Evolutionary conservation across 805 yeast genomes (phyloP).

Genomic region (Sporopachydermia lactativora): DNA sequence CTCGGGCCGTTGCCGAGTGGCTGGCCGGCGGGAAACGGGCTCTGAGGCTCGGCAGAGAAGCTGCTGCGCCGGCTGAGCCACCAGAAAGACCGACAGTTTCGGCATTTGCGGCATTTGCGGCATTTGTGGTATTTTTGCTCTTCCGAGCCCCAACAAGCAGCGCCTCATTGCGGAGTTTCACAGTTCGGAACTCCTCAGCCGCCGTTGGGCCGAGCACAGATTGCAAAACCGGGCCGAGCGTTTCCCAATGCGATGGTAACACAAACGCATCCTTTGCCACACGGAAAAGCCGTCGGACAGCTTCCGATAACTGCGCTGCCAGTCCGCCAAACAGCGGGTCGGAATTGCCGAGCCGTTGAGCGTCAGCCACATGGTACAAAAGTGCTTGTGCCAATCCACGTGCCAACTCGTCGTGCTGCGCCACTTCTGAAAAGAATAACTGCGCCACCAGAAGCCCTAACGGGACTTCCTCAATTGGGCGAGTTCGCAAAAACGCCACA

Average conservation of each 20-base stretch:
- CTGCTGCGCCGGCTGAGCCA: background rate
- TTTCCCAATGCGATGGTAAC: slow-evolving; percentile 18
- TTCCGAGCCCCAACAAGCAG: slow-evolving; percentile 10
- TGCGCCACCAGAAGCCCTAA: slow-evolving; percentile 38
- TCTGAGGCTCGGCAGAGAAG: no score
- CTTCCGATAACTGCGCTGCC: slow-evolving; percentile 6
- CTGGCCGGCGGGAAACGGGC: background rate
- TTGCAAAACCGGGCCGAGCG: slow-evolving; percentile 14
- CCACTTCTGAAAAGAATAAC: slow-evolving; percentile 59
- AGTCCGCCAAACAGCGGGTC: slow-evolving; percentile 4
- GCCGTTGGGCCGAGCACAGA: slow-evolving; percentile 8
- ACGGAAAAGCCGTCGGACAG: slow-evolving; percentile 11
- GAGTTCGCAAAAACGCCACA: slow-evolving; percentile 33
- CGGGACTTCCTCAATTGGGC: slow-evolving; percentile 28
- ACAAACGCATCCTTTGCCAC: slow-evolving; percentile 17
- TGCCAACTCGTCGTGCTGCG: slow-evolving; percentile 39
- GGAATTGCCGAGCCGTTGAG: slow-evolving; percentile 36
- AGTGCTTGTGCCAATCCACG: slow-evolving; percentile 53
- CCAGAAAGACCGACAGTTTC: background rate
- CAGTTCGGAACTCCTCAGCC: slow-evolving; percentile 7
- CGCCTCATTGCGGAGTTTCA: slow-evolving; percentile 12
- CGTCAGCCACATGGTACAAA: slow-evolving; percentile 25
- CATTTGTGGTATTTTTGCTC: background rate
- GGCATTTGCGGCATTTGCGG: no score
- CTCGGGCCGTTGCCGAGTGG: background rate